These are phyloP conservation scores for Fusarium albidum DNA, from an alignment of 2,329 filamentous ascomycete genomes.

Conservation along the genomic window DNA sequence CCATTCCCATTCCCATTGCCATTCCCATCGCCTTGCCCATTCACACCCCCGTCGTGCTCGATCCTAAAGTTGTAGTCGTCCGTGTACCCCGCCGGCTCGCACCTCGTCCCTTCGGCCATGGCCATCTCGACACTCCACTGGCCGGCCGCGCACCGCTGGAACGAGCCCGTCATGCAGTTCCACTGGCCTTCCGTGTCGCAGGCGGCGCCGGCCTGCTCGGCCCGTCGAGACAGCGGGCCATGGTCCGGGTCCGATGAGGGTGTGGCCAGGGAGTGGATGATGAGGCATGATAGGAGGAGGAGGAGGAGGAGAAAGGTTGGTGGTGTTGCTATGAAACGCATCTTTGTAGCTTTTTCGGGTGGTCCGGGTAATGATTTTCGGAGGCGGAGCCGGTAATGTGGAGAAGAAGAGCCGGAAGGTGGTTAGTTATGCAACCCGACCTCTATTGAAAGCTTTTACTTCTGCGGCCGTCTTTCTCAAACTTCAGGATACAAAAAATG, in stretches of 20 bases:
- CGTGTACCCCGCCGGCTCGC: conserved; percentile 52
- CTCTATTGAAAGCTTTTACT: conserved; percentile 2
- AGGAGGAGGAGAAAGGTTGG: conserved; percentile 13
- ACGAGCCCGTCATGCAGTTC: conserved; percentile 60
- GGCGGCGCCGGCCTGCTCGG: conserved; percentile 46
- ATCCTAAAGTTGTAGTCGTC: conserved; percentile 48
- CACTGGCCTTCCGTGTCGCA: conserved; percentile 60
- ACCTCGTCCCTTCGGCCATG: conserved; percentile 56
- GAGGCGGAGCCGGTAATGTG: conserved; percentile 24
- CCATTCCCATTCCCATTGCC: background rate
- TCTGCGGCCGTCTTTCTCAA: background rate
- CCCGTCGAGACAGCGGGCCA: conserved; percentile 25
- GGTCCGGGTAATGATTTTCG: conserved; percentile 19
- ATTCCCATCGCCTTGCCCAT: background rate
- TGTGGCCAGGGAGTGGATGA: conserved; percentile 1
- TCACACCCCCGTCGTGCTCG: conserved; percentile 38
- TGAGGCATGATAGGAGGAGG: conserved; percentile 21
- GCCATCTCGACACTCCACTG: conserved; percentile 55
- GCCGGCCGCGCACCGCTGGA: conserved; percentile 60
- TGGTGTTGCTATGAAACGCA: conserved; percentile 14
- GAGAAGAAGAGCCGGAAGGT: conserved; percentile 8
- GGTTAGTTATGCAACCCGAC: background rate
- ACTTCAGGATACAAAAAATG: background rate
- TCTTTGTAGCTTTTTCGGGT: conserved; percentile 11
- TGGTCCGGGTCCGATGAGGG: conserved; percentile 11